These are phyloP conservation scores for Colletotrichum sp. DNA, from an alignment of 2,329 filamentous ascomycete species.

Conservation along the genomic window DNA sequence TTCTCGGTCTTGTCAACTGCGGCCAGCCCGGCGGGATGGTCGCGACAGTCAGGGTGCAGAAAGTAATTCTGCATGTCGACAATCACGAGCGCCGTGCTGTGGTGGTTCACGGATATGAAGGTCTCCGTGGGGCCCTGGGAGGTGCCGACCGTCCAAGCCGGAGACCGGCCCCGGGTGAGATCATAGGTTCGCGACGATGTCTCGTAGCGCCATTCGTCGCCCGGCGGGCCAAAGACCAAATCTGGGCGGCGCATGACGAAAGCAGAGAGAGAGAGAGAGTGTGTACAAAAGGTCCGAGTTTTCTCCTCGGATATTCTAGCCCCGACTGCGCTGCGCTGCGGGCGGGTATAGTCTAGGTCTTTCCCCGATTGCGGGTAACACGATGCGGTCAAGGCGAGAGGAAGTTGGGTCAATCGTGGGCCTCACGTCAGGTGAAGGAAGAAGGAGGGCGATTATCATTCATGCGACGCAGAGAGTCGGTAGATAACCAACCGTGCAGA, in stretches of 20 bases:
- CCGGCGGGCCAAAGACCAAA: conserved; percentile 16
- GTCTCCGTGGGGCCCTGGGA: conserved; percentile 11
- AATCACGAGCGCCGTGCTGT: conserved; percentile 50
- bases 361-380: conserved; percentile 9
- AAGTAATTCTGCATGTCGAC: conserved; percentile 61
- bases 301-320: conserved; percentile 12
- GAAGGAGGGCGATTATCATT: background rate
- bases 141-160: conserved; percentile 12
- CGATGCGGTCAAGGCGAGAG: background rate
- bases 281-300: background rate
- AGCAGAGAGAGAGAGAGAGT: background rate
- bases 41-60: conserved; percentile 37
- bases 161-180: conserved; percentile 14
- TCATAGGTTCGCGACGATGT: conserved; percentile 17
- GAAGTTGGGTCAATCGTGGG: background rate
- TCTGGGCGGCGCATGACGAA: conserved; percentile 7
- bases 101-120: conserved; percentile 41
- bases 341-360: conserved; percentile 1
- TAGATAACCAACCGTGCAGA: background rate
- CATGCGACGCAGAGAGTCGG: background rate
- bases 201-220: conserved; percentile 14
- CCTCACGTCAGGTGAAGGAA: background rate
- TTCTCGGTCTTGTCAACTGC: conserved; percentile 42
- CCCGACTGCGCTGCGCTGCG: background rate
- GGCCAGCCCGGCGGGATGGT: conserved; percentile 42